A percentile compares a stretch with the other conserved stretches of the same genome.
These are phyloP conservation scores for Edaphochlamys debaryana DNA, from an alignment of 139 green algal genomes.

Conservation along the genomic window DNA sequence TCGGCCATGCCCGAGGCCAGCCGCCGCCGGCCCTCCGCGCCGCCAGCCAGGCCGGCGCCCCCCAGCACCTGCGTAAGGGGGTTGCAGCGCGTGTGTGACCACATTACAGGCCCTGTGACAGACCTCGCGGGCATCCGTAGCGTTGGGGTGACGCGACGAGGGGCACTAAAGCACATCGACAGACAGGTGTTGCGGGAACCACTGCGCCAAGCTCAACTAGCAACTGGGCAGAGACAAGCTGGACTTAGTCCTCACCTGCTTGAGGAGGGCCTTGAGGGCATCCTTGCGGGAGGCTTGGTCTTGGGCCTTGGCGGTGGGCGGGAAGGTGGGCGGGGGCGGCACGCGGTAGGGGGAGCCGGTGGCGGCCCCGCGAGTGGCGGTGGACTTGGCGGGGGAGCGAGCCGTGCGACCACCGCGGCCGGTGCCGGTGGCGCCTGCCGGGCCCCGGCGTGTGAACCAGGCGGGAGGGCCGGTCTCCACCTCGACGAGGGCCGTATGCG, in stretches of 20 bases:
- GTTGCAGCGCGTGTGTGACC: too few species aligned
- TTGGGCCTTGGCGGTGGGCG: slow-evolving; percentile 16
- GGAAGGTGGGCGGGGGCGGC: neutral
- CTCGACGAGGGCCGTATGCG: neutral
- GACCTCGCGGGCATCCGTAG: too few species aligned
- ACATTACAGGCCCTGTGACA: too few species aligned
- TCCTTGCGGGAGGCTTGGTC: slow-evolving; percentile 29
- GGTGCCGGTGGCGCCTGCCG: too few species aligned
- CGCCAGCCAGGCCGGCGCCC: neutral
- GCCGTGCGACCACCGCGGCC: too few species aligned
- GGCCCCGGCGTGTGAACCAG: slow-evolving; percentile 1
- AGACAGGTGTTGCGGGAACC: too few species aligned
- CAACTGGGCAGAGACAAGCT: too few species aligned
- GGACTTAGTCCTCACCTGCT: neutral
- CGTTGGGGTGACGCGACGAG: too few species aligned
- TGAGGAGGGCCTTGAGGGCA: slow-evolving; percentile 32
- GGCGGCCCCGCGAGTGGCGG: too few species aligned
- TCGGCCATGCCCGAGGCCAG: slow-evolving; percentile 25
- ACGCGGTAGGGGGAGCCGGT: too few species aligned
- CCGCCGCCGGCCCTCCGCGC: neutral
- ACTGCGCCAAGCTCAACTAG: too few species aligned
- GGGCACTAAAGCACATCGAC: too few species aligned
- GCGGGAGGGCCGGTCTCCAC: neutral
- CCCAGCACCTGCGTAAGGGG: slow-evolving; percentile 1
- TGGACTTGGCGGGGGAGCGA: neutral